Percentiles rank a stretch among this genome's conserved stretches.
These are phyloP conservation scores for Chrysanthemum makinoi DNA, from an alignment of 129 eudicot species.

Conservation along the genomic window DNA sequence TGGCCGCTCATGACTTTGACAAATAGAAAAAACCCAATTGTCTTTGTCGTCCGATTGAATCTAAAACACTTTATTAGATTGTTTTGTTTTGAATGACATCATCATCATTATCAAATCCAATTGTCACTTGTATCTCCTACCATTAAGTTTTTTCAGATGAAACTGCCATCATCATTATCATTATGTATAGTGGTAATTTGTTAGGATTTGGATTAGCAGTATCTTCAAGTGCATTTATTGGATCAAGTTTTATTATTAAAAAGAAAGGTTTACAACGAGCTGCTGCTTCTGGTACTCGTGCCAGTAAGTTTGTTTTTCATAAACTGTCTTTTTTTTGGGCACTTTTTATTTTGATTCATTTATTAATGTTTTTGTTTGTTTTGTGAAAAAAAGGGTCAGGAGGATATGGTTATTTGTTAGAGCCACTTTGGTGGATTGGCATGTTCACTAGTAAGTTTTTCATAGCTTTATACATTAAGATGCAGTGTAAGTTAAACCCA, in stretches of 20 bases:
- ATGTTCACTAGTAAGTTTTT: conserved; percentile 79
- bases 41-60: not conserved
- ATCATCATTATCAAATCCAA: not conserved
- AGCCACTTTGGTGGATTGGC: conserved; percentile 98
- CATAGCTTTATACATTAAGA: too few species aligned
- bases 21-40: not conserved
- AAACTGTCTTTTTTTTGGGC: not conserved
- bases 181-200: conserved; percentile 65
- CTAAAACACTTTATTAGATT: not conserved
- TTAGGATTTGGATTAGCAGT: conserved; percentile 82
- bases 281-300: conserved; percentile 74
- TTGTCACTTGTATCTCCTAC: not conserved
- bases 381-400: conserved; percentile 58
- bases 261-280: conserved; percentile 93
- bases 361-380: not conserved
- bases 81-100: not conserved
- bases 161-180: conserved; percentile 4
- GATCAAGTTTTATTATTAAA: conserved; percentile 89
- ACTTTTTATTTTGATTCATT: not conserved
- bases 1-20: conserved; percentile 16
- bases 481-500: too few species aligned
- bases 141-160: not conserved
- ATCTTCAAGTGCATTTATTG: conserved; percentile 85
- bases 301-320: conserved; percentile 43
- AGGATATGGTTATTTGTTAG: conserved; percentile 79